phyloP scores from a whole-genome alignment of 495 filamentous ascomycete genomes.

The Aspergillus bridgeri region DNA sequence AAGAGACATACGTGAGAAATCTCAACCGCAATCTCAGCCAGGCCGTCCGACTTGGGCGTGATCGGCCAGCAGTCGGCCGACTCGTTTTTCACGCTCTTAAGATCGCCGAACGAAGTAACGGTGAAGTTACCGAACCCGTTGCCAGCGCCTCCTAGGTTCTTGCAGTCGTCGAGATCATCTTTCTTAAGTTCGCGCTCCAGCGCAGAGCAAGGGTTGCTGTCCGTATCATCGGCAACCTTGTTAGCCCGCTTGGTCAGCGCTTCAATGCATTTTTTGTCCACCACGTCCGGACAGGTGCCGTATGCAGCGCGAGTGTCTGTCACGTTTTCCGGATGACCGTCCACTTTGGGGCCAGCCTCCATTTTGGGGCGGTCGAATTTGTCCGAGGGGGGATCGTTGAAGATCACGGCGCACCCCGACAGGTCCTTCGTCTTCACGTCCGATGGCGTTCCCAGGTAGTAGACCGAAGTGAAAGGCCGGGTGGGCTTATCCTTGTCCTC shows the following conservation, averaged over 20 bases:
- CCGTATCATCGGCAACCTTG: neutral
- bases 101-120: conserved; percentile 5
- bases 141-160: neutral
- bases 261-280: conserved; percentile 13
- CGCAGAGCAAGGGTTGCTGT: conserved; percentile 1
- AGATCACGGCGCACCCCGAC: conserved; percentile 12
- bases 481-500: neutral
- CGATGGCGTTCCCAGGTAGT: conserved; percentile 13
- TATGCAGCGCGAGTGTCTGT: conserved; percentile 8
- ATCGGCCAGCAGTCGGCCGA: conserved; percentile 16
- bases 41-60: conserved; percentile 10
- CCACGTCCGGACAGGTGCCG: conserved; percentile 18
- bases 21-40: conserved; percentile 9
- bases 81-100: conserved; percentile 2
- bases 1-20: neutral
- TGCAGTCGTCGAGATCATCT: conserved; percentile 6
- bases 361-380: neutral
- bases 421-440: neutral
- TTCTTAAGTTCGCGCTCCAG: neutral
- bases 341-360: neutral
- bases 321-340: too few species aligned
- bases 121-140: conserved; percentile 11
- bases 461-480: conserved; percentile 10
- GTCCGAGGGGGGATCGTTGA: conserved; percentile 10
- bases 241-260: conserved; percentile 4